phyloP scores from a whole-genome alignment of 176 grass and related monocot species.

The Musa schizocarpa region DNA sequence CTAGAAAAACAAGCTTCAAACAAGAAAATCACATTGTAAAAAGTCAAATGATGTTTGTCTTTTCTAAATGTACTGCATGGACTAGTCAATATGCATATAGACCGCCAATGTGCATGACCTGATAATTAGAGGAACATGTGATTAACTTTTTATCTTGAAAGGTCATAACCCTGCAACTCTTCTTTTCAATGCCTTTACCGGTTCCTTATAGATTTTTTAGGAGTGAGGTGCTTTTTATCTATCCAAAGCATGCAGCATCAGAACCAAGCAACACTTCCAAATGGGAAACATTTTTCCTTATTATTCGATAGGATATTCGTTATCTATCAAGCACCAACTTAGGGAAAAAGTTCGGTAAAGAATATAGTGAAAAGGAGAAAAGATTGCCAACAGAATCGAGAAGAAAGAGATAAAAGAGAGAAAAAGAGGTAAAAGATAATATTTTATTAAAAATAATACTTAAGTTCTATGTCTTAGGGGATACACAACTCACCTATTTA shows the following conservation, averaged over 20 bases:
- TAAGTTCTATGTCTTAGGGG: too few relatives aligned
- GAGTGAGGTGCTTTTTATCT: not conserved
- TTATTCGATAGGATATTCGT: not conserved
- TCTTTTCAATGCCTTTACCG: not conserved
- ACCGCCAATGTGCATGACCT: not conserved
- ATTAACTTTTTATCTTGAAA: not conserved
- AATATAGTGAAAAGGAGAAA: too few relatives aligned
- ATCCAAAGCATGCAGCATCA: not conserved
- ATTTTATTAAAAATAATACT: too few relatives aligned
- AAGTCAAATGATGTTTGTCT: not conserved
- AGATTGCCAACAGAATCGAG: too few relatives aligned
- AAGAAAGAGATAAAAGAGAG: too few relatives aligned
- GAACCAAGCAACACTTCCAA: not conserved
- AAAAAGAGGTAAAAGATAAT: too few relatives aligned
- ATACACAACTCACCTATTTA: too few relatives aligned
- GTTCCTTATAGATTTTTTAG: not conserved
- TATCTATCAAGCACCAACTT: too few relatives aligned
- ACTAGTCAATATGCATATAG: not conserved
- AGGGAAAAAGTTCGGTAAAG: too few relatives aligned
- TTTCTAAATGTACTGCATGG: not conserved
- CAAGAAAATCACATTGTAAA: not conserved
- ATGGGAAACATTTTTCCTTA: not conserved
- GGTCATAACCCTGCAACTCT: not conserved
- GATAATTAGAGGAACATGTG: not conserved
- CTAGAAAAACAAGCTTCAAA: not conserved